These are phyloP conservation scores for Anthracocystis setariae DNA, from an alignment of 1,284 basidiomycete species.

Conservation along the genomic window DNA sequence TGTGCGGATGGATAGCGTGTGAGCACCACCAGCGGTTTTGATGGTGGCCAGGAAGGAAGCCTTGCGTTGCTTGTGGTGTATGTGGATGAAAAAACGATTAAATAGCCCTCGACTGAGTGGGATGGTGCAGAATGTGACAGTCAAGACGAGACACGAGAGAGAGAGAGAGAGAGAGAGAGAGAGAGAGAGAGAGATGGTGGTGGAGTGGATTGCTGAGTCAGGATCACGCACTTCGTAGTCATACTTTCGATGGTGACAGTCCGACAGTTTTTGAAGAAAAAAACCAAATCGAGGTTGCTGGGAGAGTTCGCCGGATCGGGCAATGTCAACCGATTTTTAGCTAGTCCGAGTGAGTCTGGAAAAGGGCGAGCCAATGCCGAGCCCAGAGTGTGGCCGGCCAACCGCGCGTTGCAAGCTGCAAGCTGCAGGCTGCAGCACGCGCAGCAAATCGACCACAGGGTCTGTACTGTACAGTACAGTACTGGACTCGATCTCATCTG, in stretches of 20 bases:
- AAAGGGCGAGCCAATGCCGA: too few relatives aligned
- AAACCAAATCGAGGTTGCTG: too few relatives aligned
- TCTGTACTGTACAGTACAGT: too few relatives aligned
- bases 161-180: background rate
- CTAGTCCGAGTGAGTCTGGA: too few relatives aligned
- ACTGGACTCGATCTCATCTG: too few relatives aligned
- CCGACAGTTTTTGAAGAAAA: too few relatives aligned
- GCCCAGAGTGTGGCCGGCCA: background rate
- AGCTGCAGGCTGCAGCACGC: too few relatives aligned
- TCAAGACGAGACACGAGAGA: too few relatives aligned
- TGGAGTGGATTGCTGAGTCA: constrained; percentile 37
- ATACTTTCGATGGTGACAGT: constrained; percentile 1
- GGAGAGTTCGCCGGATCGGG: constrained; percentile 24
- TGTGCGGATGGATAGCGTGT: constrained; percentile 1
- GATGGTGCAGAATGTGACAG: background rate
- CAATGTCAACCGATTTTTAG: background rate
- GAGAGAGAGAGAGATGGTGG: constrained; percentile 16
- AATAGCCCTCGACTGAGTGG: too few relatives aligned
- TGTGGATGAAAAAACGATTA: background rate
- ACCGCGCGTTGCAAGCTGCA: too few relatives aligned
- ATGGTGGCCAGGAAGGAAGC: background rate
- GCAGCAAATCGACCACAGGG: too few relatives aligned
- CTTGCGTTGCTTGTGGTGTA: too few relatives aligned
- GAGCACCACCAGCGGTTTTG: background rate
- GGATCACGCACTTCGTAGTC: constrained; percentile 31